These are phyloP conservation scores for Penicillium egyptiacum DNA, from an alignment of 495 filamentous ascomycete species.

Conservation along the genomic window DNA sequence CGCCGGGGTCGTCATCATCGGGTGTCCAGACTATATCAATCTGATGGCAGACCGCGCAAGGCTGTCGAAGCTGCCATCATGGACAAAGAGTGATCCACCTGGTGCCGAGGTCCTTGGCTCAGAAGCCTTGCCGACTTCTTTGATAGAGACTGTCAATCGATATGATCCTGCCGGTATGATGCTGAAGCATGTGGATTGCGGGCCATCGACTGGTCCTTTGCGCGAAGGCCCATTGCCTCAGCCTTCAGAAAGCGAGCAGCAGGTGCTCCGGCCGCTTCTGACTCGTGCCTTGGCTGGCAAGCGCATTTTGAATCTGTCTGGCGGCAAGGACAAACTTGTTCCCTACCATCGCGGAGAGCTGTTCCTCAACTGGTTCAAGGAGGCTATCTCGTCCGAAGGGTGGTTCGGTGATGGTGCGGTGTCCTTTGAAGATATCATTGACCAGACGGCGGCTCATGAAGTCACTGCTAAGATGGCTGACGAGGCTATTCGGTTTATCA, in stretches of 20 bases:
- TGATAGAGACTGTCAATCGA: constrained; percentile 60
- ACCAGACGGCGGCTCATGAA: constrained; percentile 68
- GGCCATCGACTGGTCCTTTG: constrained; percentile 26
- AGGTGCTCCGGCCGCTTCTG: constrained; percentile 41
- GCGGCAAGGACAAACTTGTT: constrained; percentile 78
- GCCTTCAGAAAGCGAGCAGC: constrained; percentile 46
- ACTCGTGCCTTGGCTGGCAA: constrained; percentile 63
- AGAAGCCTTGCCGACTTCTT: constrained; percentile 66
- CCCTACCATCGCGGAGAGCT: constrained; percentile 68
- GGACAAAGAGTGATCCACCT: constrained; percentile 49
- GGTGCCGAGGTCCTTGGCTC: constrained; percentile 72
- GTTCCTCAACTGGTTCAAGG: constrained; percentile 71
- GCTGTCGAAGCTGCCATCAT: constrained; percentile 66
- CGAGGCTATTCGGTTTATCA: constrained; percentile 67
- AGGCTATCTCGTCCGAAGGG: constrained; percentile 49
- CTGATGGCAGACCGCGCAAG: constrained; percentile 77
- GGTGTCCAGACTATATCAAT: constrained; percentile 82
- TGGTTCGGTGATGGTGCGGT: constrained; percentile 61
- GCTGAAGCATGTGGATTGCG: constrained; percentile 49
- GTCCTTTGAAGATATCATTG: constrained; percentile 70
- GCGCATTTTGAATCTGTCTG: constrained; percentile 73
- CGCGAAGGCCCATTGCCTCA: constrained; percentile 44
- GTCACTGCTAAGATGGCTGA: constrained; percentile 70
- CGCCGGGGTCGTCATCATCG: constrained; percentile 76
- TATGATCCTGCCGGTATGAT: constrained; percentile 71